Base-by-base conservation (phyloP, 768 basidiomycete species). In the Leccinum truebloodii region DNA sequence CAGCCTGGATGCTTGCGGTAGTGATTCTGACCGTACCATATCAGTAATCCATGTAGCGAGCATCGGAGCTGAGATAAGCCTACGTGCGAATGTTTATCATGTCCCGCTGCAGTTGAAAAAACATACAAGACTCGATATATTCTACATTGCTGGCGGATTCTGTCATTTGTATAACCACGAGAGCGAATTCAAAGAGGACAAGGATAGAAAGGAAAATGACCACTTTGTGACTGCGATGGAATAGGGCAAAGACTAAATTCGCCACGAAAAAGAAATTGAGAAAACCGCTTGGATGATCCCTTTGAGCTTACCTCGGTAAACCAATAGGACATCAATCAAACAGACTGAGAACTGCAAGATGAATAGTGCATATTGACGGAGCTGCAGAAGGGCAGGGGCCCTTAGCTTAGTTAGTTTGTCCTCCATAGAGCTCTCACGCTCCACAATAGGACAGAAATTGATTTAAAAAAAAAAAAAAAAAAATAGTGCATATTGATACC, bases 221-320 rank as follows among this genome's bases (percentile, higher is more conserved):
- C 44, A 81, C 62, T 37, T 34, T 57, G n/a, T 54, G 60, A 55
- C 73, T 74, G 16, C 73, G 75, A 58, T 79, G 76, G 61, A 79
- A 83, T 4, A 71, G 41, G 0, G 63, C 67, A 55, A 58, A 68
- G 9, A 71, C 69, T 68, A n/a, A 7, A 34, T 13, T 28, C 20
- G n/a, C 44, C 41, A 24, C 28, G 2, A 41, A 30, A 35, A 39
- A 18, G 16, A 39, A 24, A 24, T n/a, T 44, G 16, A 46, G 41
- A 24, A 48, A 26, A 24, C 5, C 2, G 22, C 1, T 12, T 10
- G 12, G 28, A 51, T 32, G 20, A 32, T 28, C 18, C 16, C 4
- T 4, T 4, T 22, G 24, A 26, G 8, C 72, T 44, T 20, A 74
- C 74, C 65, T 52, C 72, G 68, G 6, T 55, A 48, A 26, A 65